phyloP scores from a whole-genome alignment of 139 green algal species.

The Chlorella sp. region DNA sequence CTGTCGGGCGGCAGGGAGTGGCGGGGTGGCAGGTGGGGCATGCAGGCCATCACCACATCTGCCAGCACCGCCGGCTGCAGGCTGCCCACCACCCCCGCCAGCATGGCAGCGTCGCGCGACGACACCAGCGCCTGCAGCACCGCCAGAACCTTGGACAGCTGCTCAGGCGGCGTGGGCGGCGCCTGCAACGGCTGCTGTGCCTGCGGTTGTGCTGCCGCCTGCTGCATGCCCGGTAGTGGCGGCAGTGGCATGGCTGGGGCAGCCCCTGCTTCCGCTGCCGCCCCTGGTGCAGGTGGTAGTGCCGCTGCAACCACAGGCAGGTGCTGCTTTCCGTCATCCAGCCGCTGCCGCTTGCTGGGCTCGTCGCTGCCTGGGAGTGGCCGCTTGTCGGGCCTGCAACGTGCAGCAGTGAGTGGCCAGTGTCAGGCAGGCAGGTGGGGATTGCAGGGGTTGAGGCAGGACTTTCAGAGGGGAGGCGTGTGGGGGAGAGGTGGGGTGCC shows the following conservation, averaged over 20 bases:
- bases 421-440: too few relatives aligned
- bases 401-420: too few relatives aligned
- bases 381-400: conserved; percentile 17
- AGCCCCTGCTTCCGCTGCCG: conserved; percentile 3
- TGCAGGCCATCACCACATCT: conserved; percentile 58
- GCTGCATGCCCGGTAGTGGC: background rate
- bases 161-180: conserved; percentile 30
- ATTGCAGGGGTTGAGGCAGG: too few relatives aligned
- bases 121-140: conserved; percentile 47
- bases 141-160: conserved; percentile 39
- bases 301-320: background rate
- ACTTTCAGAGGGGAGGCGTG: too few relatives aligned
- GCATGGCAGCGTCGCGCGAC: conserved; percentile 24
- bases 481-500: too few relatives aligned
- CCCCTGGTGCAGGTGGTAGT: background rate
- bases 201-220: conserved; percentile 8
- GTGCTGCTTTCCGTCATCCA: background rate
- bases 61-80: conserved; percentile 55
- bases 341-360: background rate
- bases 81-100: conserved; percentile 41
- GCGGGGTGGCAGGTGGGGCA: conserved; percentile 48
- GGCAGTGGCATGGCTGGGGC: background rate
- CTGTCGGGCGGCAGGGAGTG: conserved; percentile 16
- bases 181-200: background rate
- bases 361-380: background rate